Evolutionary conservation across 1,139 yeast species (phyloP).

Genomic region (Schwanniomyces etchellsii): DNA sequence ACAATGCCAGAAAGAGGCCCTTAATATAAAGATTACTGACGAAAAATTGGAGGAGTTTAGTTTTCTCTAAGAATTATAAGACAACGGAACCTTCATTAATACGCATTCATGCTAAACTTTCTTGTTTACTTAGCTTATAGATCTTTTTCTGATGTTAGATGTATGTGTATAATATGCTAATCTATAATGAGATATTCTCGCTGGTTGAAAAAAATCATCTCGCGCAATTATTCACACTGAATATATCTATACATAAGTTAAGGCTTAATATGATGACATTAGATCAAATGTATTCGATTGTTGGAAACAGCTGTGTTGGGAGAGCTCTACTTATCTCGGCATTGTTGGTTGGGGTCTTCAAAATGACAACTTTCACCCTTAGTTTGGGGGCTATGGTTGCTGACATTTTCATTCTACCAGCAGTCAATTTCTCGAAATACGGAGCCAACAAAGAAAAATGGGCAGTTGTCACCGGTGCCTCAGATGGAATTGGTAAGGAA

Average conservation of each 20-base stretch:
- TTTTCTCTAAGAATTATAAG: constrained; percentile 18
- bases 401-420: constrained; percentile 62
- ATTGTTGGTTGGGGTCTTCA: constrained; percentile 49
- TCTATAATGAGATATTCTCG: constrained; percentile 1
- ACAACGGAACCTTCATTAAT: too few relatives aligned
- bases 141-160: not conserved
- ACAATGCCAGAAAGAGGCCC: constrained; percentile 26
- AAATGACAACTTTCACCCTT: constrained; percentile 34
- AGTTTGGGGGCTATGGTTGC: constrained; percentile 37
- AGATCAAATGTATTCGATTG: too few relatives aligned
- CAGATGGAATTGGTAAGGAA: constrained; percentile 97
- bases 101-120: not conserved
- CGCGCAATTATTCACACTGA: too few relatives aligned
- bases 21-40: constrained; percentile 31
- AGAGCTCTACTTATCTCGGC: too few relatives aligned
- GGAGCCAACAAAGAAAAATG: constrained; percentile 63
- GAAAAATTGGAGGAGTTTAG: constrained; percentile 41
- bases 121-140: constrained; percentile 1
- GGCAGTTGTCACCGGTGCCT: constrained; percentile 96
- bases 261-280: too few relatives aligned
- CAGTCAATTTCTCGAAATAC: constrained; percentile 58
- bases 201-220: too few relatives aligned
- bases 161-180: constrained; percentile 2
- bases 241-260: too few relatives aligned
- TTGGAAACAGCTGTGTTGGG: too few relatives aligned